Evolutionary conservation across 805 yeast species (phyloP), one percentile per base, ranked within the genome.

Genomic region (Komagataella pastoris): DNA sequence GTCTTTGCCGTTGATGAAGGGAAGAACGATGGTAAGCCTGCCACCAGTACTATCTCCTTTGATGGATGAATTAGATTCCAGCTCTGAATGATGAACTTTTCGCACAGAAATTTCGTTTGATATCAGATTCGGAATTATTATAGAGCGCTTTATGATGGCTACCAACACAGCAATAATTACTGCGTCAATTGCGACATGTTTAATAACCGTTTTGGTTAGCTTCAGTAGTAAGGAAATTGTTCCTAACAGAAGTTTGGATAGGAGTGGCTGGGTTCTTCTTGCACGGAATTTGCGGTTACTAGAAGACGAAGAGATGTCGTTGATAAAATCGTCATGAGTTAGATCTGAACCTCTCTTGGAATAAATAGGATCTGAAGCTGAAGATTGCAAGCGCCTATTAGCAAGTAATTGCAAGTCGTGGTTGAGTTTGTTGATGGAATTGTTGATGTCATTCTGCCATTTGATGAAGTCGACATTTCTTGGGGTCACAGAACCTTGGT

Each of bases 381-480:
- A 10, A 45, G 23, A 18, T 10, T 19, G 23, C 47, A 45, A 19
- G 14, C 23, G n/a, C 48, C 45, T 49, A 46, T 50, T 53, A 52
- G 61, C 45, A 30, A 30, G 40, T 44, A 54, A 58, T 6, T 62
- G 56, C 17, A 67, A 54, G 50, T 77, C 81, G 50, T 67, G 62
- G 17, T 74, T 66, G 46, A 78, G 68, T 58, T 71, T 70, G 54
- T 66, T 69, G 51, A 78, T 64, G 6, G 78, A 66, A 49, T 68
- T 56, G 54, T 76, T 77, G 49, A 77, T 73, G 52, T 77, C 81
- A 36, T 68, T 70, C 58, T 76, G 81, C 83, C 83, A 77, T 48
- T 65, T 68, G 46, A 70, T 65, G 54, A 77, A 72, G 46, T 76
- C 81, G 5, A 58, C 17, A 44, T 44, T 18, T 19, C 23, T 44